A percentile compares a stretch with the other conserved stretches of the same genome.
phyloP scores from a whole-genome alignment of 2,329 filamentous ascomycete genomes.

The Colletotrichum theobromicola region DNA sequence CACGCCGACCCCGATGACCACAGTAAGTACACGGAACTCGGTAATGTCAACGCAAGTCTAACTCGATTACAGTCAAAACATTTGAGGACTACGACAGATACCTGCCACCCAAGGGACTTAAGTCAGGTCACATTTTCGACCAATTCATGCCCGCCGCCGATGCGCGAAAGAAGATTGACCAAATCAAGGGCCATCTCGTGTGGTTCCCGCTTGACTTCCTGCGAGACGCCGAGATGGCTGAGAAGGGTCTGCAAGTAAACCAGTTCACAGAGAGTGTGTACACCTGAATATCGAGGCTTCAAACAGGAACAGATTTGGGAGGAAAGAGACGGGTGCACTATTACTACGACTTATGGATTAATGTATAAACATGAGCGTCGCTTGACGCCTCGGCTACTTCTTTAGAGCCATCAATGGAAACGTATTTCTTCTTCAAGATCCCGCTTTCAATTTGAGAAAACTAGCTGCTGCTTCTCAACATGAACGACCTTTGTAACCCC shows the following conservation, averaged over 20 bases:
- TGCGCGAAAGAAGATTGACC: conserved; percentile 75
- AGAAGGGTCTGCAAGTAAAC: conserved; percentile 87
- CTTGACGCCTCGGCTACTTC: neutral
- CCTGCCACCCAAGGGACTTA: conserved; percentile 71
- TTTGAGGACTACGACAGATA: conserved; percentile 92
- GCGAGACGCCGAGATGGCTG: conserved; percentile 85
- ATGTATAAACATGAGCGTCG: neutral
- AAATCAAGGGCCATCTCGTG: conserved; percentile 83
- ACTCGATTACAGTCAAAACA: conserved; percentile 66
- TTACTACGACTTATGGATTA: neutral
- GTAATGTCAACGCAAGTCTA: conserved; percentile 8
- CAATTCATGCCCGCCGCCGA: conserved; percentile 75
- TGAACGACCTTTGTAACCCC: neutral
- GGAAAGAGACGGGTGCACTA: neutral
- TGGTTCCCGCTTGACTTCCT: conserved; percentile 96
- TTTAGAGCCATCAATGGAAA: neutral
- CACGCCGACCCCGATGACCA: conserved; percentile 89
- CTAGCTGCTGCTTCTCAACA: neutral
- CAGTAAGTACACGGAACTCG: conserved; percentile 51
- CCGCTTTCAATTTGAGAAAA: rapidly evolving
- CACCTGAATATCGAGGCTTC: conserved; percentile 50
- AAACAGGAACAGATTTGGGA: conserved; percentile 53
- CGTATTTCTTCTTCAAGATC: neutral
- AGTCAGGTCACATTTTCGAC: conserved; percentile 87
- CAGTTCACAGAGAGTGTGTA: conserved; percentile 86